Percentiles rank a stretch among this genome's conserved stretches.
phyloP scores from a whole-genome alignment of 371 early-diverging fungal genomes.

The Catenaria anguillulae region DNA sequence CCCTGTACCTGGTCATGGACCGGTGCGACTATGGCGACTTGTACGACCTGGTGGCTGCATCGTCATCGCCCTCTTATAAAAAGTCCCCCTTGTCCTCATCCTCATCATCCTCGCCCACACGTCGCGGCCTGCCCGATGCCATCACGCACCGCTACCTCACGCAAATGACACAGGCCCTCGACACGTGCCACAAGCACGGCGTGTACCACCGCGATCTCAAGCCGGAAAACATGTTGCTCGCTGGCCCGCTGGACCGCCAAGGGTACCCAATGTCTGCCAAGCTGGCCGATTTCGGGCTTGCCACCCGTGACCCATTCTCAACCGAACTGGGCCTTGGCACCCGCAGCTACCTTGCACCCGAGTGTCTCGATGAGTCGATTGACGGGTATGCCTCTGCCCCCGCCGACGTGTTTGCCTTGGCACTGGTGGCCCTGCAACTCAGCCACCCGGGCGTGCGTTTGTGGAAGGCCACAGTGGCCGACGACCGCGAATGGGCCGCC shows the following conservation, averaged over 20 bases:
- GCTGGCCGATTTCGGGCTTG: conserved; percentile 86
- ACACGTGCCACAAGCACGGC: conserved; percentile 32
- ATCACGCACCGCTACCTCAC: neutral
- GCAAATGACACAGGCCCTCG: conserved; percentile 31
- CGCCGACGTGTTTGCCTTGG: conserved; percentile 7
- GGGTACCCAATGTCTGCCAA: conserved; percentile 27
- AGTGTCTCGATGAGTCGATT: conserved; percentile 14
- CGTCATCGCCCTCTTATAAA: neutral
- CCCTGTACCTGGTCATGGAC: conserved; percentile 2
- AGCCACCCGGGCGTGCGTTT: conserved; percentile 1
- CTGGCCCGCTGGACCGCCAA: conserved; percentile 19
- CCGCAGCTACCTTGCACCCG: conserved; percentile 86
- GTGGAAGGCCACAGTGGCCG: neutral
- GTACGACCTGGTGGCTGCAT: neutral
- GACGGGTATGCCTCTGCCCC: conserved; percentile 4
- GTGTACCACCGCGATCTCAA: conserved; percentile 63
- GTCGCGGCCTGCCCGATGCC: neutral
- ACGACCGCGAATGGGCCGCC: neutral
- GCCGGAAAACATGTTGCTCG: conserved; percentile 58
- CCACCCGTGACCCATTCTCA: conserved; percentile 54
- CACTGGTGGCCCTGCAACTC: neutral
- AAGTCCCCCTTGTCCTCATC: too few relatives aligned
- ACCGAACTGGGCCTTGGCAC: conserved; percentile 80
- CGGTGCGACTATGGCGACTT: conserved; percentile 1
- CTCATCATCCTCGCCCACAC: neutral